phyloP scores from a whole-genome alignment of 2,329 filamentous ascomycete genomes.

The Pseudonectria foliicola region DNA sequence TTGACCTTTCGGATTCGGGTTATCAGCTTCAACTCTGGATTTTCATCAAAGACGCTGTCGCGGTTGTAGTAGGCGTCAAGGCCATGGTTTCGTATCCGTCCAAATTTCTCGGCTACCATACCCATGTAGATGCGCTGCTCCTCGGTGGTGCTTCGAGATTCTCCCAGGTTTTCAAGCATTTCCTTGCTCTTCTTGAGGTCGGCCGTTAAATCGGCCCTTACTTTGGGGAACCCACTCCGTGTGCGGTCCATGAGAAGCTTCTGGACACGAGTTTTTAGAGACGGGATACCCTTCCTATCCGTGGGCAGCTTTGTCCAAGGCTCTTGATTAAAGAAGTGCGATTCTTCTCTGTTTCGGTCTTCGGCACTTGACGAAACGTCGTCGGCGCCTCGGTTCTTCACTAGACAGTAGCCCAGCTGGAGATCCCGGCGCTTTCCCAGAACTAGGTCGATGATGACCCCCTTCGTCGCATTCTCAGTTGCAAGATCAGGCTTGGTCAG shows the following conservation, averaged over 20 bases:
- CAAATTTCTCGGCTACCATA: constrained; percentile 25
- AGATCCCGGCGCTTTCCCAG: constrained; percentile 32
- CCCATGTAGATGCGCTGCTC: constrained; percentile 31
- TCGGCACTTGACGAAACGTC: constrained; percentile 26
- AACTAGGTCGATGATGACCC: constrained; percentile 35
- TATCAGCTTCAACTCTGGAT: constrained; percentile 27
- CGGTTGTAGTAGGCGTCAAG: constrained; percentile 31
- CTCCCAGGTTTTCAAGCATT: constrained; percentile 24
- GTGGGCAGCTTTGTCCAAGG: constrained; percentile 29
- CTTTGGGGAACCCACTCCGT: constrained; percentile 30
- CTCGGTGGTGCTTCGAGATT: constrained; percentile 17
- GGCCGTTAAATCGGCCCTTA: constrained; percentile 23
- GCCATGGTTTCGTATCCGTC: constrained; percentile 19
- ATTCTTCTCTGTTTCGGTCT: constrained; percentile 27
- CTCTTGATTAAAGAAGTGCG: constrained; percentile 27
- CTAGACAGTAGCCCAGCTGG: constrained; percentile 40
- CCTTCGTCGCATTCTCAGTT: constrained; percentile 30
- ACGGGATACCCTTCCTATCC: constrained; percentile 27
- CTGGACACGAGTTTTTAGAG: constrained; percentile 29
- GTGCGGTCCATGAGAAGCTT: constrained; percentile 34
- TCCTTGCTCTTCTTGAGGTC: constrained; percentile 7
- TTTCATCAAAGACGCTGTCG: constrained; percentile 21
- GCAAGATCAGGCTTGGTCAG: constrained; percentile 56
- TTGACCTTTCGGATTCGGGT: constrained; percentile 32
- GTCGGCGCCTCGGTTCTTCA: constrained; percentile 41